Conservation (phyloP, 495 filamentous ascomycete genomes). For the Penicillium ucsense region DNA sequence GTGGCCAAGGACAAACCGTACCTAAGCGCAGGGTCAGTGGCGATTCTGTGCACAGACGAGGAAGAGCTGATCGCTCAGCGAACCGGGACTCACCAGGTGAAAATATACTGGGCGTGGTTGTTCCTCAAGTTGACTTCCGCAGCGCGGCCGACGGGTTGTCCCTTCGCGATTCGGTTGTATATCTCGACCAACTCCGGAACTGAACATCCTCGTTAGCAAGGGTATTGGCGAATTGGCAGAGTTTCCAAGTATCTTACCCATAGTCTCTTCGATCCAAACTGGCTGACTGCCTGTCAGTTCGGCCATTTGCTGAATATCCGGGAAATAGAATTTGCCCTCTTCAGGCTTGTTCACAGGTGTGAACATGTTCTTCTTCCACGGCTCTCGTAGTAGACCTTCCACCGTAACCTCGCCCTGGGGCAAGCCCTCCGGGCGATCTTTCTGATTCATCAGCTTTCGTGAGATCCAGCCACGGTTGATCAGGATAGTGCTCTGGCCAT, state of each 20-base stretch:
- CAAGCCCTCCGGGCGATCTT: conserved; percentile 47
- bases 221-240: not conserved
- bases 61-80: not conserved
- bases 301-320: conserved; percentile 93
- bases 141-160: conserved; percentile 86
- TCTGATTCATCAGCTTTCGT: conserved; percentile 56
- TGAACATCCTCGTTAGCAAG: conserved; percentile 21
- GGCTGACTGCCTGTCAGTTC: conserved; percentile 68
- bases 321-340: conserved; percentile 82
- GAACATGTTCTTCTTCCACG: conserved; percentile 96
- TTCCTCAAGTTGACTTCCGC: conserved; percentile 91
- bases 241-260: conserved; percentile 46
- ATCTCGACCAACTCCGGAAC: conserved; percentile 67
- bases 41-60: not conserved
- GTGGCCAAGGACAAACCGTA: conserved; percentile 82
- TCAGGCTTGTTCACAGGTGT: conserved; percentile 84
- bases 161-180: conserved; percentile 62
- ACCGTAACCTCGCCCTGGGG: conserved; percentile 60
- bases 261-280: conserved; percentile 94
- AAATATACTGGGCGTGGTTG: conserved; percentile 96
- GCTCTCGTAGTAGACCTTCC: conserved; percentile 75
- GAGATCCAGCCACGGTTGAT: conserved; percentile 87
- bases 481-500: conserved; percentile 57
- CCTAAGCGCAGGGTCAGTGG: conserved; percentile 41
- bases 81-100: conserved; percentile 70